phyloP scores from a whole-genome alignment of 2,329 filamentous ascomycete genomes.

The Claviceps fusiformis region DNA sequence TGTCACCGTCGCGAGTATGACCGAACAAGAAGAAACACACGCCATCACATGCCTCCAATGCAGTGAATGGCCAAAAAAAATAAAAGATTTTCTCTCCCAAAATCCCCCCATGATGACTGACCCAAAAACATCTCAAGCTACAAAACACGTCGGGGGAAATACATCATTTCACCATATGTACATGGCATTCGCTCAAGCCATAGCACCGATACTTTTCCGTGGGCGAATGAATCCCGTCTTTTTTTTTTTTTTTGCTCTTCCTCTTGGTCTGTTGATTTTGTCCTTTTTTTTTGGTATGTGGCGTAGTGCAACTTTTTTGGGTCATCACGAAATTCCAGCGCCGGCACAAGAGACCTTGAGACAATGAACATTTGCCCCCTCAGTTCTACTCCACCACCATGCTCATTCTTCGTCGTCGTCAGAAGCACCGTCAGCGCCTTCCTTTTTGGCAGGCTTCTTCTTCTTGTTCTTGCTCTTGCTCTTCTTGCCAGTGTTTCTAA shows the following conservation, averaged over 20 bases:
- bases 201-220: neutral
- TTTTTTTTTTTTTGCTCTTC: neutral
- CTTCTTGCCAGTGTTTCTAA: slow-evolving; percentile 82
- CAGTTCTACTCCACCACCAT: neutral
- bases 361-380: neutral
- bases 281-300: neutral
- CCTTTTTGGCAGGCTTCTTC: slow-evolving; percentile 42
- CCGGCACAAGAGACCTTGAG: neutral
- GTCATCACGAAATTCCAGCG: neutral
- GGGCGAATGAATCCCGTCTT: neutral
- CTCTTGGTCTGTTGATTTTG: neutral
- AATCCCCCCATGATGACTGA: too few species aligned
- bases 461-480: slow-evolving; percentile 60
- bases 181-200: neutral
- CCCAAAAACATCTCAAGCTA: neutral
- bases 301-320: neutral
- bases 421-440: slow-evolving; percentile 24
- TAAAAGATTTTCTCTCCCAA: too few species aligned
- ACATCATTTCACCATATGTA: neutral
- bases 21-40: neutral
- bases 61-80: neutral
- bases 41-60: neutral
- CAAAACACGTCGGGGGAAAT: neutral
- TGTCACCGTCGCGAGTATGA: neutral
- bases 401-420: slow-evolving; percentile 12